Evolutionary conservation across 495 filamentous ascomycete species (phyloP).

Genomic region (Penicillium coffeae): DNA sequence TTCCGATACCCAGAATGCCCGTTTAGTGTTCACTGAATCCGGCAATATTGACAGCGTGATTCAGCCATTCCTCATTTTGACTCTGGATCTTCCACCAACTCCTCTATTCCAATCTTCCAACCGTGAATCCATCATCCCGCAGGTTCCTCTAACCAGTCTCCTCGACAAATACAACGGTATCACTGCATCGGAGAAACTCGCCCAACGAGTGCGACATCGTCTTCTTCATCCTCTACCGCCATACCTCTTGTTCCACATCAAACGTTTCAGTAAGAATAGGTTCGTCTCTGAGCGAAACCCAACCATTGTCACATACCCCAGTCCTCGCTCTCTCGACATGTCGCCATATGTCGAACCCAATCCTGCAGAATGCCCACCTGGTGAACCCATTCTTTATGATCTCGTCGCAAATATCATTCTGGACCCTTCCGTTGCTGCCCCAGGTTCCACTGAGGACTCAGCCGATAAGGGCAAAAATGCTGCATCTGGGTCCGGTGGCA

Average conservation of each 20-base stretch:
- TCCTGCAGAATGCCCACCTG: constrained; percentile 53
- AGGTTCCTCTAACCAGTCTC: constrained; percentile 84
- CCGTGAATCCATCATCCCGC: constrained; percentile 92
- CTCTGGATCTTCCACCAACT: constrained; percentile 85
- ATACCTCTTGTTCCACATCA: constrained; percentile 91
- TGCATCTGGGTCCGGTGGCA: constrained; percentile 53
- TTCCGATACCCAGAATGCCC: constrained; percentile 76
- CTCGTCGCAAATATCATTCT: constrained; percentile 90
- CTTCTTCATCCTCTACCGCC: constrained; percentile 90
- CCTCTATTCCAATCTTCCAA: constrained; percentile 94
- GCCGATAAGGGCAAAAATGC: constrained; percentile 81
- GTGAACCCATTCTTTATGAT: constrained; percentile 92
- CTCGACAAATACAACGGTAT: constrained; percentile 93
- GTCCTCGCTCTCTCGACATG: constrained; percentile 73
- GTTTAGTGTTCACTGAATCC: constrained; percentile 90
- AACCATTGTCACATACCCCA: constrained; percentile 94
- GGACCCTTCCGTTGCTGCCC: constrained; percentile 67
- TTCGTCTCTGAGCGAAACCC: constrained; percentile 95
- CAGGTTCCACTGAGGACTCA: constrained; percentile 70
- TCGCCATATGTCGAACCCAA: constrained; percentile 82
- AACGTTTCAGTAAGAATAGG: constrained; percentile 93
- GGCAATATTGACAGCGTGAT: constrained; percentile 71
- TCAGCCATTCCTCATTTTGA: constrained; percentile 81
- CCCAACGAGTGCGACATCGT: constrained; percentile 81
- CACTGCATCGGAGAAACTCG: constrained; percentile 80